These are phyloP conservation scores for Cyberlindnera euphorbiiphila DNA, from an alignment of 805 yeast genomes.

Conservation along the genomic window DNA sequence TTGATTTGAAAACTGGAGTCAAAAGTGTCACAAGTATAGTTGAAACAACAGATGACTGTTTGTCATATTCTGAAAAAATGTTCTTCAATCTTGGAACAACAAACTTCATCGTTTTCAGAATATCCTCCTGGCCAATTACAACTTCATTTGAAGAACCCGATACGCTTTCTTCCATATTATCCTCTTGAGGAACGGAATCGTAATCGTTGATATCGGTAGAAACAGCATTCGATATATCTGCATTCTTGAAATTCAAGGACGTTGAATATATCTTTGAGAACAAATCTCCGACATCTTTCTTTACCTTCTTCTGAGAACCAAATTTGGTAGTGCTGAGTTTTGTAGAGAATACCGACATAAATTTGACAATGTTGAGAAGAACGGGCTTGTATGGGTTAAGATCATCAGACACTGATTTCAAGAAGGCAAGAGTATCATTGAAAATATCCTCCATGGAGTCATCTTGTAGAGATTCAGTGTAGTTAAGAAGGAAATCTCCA, in stretches of 20 bases:
- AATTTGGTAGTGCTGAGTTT: constrained; percentile 57
- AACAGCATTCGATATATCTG: constrained; percentile 19
- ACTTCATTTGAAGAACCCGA: constrained; percentile 14
- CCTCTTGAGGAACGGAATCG: constrained; percentile 9
- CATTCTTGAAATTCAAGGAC: constrained; percentile 25
- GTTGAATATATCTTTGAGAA: constrained; percentile 36
- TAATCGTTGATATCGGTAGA: constrained; percentile 7
- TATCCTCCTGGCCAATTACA: constrained; percentile 37
- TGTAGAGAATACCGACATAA: constrained; percentile 47
- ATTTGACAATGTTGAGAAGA: constrained; percentile 49
- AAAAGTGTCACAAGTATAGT: constrained; percentile 51
- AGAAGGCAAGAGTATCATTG: constrained; percentile 50
- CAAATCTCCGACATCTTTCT: constrained; percentile 50
- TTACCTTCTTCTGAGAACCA: constrained; percentile 56
- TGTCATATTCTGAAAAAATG: constrained; percentile 54
- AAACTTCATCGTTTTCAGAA: constrained; percentile 38
- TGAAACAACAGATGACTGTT: constrained; percentile 44
- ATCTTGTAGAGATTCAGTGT: constrained; percentile 61
- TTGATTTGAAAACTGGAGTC: constrained; percentile 49
- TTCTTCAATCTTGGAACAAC: constrained; percentile 29
- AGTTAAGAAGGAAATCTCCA: constrained; percentile 42
- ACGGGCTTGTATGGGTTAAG: constrained; percentile 43
- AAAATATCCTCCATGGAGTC: constrained; percentile 83
- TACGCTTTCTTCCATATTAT: constrained; percentile 16
- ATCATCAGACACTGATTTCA: constrained; percentile 54